phyloP scores from a whole-genome alignment of 306 rosid genomes.

The Ceratonia siliqua region DNA sequence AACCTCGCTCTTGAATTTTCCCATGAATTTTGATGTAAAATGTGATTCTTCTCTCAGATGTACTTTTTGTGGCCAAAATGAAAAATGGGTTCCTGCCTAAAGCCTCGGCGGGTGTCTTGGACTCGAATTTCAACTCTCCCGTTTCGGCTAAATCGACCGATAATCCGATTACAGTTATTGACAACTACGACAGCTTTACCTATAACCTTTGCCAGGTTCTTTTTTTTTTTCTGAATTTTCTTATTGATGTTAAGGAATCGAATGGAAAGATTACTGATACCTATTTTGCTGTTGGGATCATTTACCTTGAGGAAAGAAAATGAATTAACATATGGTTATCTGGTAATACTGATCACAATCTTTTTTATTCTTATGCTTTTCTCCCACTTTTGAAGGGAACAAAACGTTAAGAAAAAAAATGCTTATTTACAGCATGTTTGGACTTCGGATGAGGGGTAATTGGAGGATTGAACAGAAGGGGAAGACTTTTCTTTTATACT shows the following conservation, averaged over 20 bases:
- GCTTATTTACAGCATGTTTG: neutral
- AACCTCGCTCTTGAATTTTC: neutral
- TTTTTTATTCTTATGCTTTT: neutral
- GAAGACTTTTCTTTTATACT: neutral
- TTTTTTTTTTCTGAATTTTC: neutral
- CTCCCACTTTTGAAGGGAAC: neutral
- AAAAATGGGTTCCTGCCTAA: constrained; percentile 48
- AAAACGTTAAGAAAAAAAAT: neutral
- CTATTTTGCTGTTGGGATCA: neutral
- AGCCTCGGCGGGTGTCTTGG: constrained; percentile 25
- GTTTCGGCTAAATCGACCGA: constrained; percentile 18
- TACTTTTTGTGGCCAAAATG: constrained; percentile 29
- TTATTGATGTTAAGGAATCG: neutral
- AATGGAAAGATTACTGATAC: neutral
- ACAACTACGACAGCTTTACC: constrained; percentile 75
- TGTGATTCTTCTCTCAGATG: constrained; percentile 23
- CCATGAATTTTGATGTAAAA: neutral
- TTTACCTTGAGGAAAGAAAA: neutral
- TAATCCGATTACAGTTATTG: constrained; percentile 52
- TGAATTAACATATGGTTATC: neutral
- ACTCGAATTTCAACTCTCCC: constrained; percentile 8
- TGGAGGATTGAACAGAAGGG: neutral
- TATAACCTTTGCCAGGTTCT: constrained; percentile 94
- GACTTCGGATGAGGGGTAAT: neutral
- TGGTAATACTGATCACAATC: neutral